These are phyloP conservation scores for Boletus subcaerulescens DNA, from an alignment of 768 basidiomycete species.

Conservation along the genomic window DNA sequence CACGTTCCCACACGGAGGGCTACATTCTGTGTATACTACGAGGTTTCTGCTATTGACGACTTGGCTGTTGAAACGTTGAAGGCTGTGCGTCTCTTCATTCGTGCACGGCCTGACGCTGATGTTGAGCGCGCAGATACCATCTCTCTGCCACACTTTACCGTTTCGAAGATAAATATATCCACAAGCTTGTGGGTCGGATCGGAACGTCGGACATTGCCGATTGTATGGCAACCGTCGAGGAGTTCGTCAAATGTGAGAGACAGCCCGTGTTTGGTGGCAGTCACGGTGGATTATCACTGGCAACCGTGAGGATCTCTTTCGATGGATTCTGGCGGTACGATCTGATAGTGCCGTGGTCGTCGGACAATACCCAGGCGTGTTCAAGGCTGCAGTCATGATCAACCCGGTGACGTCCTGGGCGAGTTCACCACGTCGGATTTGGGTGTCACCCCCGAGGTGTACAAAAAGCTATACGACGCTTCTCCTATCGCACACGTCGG, in stretches of 20 bases:
- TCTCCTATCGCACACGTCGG: conserved; percentile 53
- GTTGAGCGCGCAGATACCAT: conserved; percentile 38
- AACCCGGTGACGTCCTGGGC: conserved; percentile 41
- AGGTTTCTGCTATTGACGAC: conserved; percentile 35
- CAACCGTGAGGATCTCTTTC: conserved; percentile 41
- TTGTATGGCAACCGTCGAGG: conserved; percentile 34
- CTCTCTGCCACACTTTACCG: conserved; percentile 26
- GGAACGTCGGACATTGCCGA: conserved; percentile 63
- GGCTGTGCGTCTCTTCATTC: conserved; percentile 42
- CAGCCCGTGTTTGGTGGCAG: not conserved
- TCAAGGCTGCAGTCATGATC: conserved; percentile 56
- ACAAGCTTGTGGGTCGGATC: conserved; percentile 48
- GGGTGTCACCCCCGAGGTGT: conserved; percentile 23
- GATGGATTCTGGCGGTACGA: not conserved
- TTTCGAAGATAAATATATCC: conserved; percentile 27
- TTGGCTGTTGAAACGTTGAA: conserved; percentile 11
- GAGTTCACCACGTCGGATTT: conserved; percentile 55
- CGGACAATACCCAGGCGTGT: conserved; percentile 53
- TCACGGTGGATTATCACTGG: conserved; percentile 20
- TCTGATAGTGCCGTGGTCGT: conserved; percentile 36
- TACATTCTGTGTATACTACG: conserved; percentile 46
- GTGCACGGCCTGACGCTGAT: not conserved
- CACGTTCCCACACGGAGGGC: conserved; percentile 56
- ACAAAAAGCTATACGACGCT: conserved; percentile 30
- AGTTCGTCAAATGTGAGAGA: conserved; percentile 48